Percentiles rank a stretch among this genome's conserved stretches.
Evolutionary conservation across 371 early-diverging fungal genomes (phyloP).

Genomic region (Mucor irregularis): DNA sequence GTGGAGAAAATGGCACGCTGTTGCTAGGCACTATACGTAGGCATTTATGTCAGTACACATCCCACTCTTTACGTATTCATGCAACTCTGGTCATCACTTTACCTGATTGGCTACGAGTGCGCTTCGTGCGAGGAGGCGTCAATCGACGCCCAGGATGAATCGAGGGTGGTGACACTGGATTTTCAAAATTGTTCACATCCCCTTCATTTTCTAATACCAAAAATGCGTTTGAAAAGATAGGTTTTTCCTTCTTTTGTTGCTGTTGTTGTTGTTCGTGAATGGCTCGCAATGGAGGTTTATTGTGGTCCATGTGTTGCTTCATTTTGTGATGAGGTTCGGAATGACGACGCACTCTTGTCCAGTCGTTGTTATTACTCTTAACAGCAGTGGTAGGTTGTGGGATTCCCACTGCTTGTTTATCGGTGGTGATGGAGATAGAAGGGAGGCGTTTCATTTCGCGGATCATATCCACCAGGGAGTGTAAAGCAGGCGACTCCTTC

Average conservation of each 20-base stretch:
- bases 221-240: conserved; percentile 15
- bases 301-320: neutral
- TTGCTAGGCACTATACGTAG: neutral
- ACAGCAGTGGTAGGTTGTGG: neutral
- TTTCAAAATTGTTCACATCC: neutral
- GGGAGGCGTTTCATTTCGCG: conserved; percentile 39
- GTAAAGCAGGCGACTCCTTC: conserved; percentile 33
- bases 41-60: neutral
- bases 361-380: neutral
- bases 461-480: conserved; percentile 45
- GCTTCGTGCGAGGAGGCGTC: neutral
- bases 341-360: conserved; percentile 22
- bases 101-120: conserved; percentile 29
- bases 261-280: conserved; percentile 6
- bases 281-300: neutral
- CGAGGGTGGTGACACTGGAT: too few species aligned
- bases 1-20: neutral
- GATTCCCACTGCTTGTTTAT: neutral
- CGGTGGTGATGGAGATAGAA: conserved; percentile 1
- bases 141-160: neutral
- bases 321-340: conserved; percentile 29
- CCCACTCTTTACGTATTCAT: neutral
- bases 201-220: conserved; percentile 7
- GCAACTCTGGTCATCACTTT: neutral
- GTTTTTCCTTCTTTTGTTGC: neutral